Percentiles rank a stretch among this genome's conserved stretches.
Conservation (phyloP, 2,329 filamentous ascomycete genomes). For the Periconia sp. region DNA sequence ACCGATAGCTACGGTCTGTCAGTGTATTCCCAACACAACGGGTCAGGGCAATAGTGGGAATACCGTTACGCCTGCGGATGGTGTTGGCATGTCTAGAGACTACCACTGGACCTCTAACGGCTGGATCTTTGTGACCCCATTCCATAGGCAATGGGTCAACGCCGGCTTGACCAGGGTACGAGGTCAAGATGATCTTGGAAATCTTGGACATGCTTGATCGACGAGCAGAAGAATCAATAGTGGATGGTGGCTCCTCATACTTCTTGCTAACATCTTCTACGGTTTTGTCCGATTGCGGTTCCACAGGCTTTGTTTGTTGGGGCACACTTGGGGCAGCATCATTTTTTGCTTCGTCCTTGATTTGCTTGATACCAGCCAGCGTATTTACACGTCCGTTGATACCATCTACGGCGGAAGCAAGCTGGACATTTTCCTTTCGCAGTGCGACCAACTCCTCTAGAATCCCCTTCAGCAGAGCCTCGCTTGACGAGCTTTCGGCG, state of each 20-base stretch:
- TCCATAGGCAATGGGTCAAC: constrained; percentile 87
- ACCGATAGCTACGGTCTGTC: constrained; percentile 57
- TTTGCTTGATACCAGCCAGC: constrained; percentile 60
- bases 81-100: constrained; percentile 77
- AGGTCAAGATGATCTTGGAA: constrained; percentile 71
- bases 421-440: constrained; percentile 57
- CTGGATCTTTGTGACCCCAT: constrained; percentile 80
- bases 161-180: constrained; percentile 91
- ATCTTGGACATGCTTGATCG: constrained; percentile 50
- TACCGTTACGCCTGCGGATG: constrained; percentile 79
- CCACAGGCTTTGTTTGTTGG: constrained; percentile 29
- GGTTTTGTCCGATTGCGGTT: constrained; percentile 34
- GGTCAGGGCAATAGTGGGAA: constrained; percentile 8
- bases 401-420: constrained; percentile 59
- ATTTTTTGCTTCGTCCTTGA: constrained; percentile 52
- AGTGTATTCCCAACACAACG: constrained; percentile 7
- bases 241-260: constrained; percentile 40
- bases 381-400: constrained; percentile 65
- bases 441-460: constrained; percentile 58
- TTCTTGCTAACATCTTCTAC: constrained; percentile 44
- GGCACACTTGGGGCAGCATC: constrained; percentile 20
- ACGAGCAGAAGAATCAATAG: constrained; percentile 36
- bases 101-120: constrained; percentile 80
- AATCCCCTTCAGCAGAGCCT: constrained; percentile 56
- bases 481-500: constrained; percentile 27